Conservation (phyloP, 2,329 filamentous ascomycete species). For the Trichoderma aggressivum region DNA sequence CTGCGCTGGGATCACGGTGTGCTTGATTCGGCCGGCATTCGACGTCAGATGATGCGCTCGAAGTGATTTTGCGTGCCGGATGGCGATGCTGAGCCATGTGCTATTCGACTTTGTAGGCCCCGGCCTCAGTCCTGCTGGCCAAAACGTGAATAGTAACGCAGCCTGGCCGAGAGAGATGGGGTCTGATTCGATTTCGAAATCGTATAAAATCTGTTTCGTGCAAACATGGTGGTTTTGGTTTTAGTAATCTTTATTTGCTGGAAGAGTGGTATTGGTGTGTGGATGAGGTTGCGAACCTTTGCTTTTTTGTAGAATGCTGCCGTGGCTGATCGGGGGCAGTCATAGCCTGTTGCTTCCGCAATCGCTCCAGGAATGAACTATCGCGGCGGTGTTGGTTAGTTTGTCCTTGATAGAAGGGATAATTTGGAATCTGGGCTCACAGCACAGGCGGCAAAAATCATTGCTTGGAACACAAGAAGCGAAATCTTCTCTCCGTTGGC, state of each 20-base stretch:
- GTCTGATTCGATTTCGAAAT: conserved; percentile 12
- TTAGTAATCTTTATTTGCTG: background rate
- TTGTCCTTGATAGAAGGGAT: background rate
- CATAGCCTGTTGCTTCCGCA: conserved; percentile 12
- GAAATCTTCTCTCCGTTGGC: background rate
- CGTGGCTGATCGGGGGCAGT: conserved; percentile 5
- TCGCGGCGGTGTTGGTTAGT: background rate
- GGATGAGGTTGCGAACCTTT: background rate
- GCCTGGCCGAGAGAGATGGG: conserved; percentile 10
- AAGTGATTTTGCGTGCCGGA: conserved; percentile 25
- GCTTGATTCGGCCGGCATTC: background rate
- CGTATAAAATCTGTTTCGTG: conserved; percentile 4
- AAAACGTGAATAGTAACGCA: conserved; percentile 6
- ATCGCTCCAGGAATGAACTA: conserved; percentile 14
- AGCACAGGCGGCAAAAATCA: conserved; percentile 22
- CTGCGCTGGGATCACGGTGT: conserved; percentile 33
- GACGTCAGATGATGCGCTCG: conserved; percentile 3
- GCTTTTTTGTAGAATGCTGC: conserved; percentile 18
- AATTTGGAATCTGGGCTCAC: conserved; percentile 4
- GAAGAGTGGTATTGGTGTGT: too few species aligned
- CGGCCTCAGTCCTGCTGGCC: background rate
- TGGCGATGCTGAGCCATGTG: conserved; percentile 5
- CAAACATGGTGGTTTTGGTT: background rate
- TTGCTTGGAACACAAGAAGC: conserved; percentile 22
- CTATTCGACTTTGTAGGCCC: background rate